Conservation (phyloP, 2,329 filamentous ascomycete genomes). For the Diaporthe helianthi region DNA sequence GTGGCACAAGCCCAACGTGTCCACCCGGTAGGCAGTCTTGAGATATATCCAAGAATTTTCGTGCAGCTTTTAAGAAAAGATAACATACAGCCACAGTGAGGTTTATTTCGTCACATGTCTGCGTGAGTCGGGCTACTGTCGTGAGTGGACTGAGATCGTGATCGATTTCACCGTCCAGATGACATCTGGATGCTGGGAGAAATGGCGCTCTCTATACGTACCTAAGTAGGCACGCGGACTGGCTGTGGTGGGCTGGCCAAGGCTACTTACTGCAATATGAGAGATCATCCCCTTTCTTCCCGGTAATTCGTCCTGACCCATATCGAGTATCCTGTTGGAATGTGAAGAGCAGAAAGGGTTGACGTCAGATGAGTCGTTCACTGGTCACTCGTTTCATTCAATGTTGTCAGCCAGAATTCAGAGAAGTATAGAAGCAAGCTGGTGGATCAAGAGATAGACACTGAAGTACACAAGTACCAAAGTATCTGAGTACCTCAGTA, state of each 20-base stretch:
- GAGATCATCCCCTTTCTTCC: too few species aligned
- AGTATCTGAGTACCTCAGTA: too few species aligned
- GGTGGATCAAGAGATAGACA: background rate
- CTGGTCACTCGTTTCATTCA: too few species aligned
- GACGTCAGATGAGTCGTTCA: background rate
- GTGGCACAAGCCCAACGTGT: constrained; percentile 1
- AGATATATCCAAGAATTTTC: background rate
- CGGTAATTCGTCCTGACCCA: too few species aligned
- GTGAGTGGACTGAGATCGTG: constrained; percentile 48
- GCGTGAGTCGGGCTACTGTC: constrained; percentile 36
- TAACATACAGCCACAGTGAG: background rate
- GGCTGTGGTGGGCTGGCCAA: constrained; percentile 9
- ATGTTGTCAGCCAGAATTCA: background rate
- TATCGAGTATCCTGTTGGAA: background rate
- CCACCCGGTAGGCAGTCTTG: background rate
- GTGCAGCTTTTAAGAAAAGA: background rate
- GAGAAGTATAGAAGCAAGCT: background rate
- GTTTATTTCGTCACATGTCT: background rate
- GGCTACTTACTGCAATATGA: background rate
- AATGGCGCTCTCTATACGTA: background rate
- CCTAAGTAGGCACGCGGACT: too few species aligned
- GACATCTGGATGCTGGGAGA: background rate
- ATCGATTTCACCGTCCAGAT: background rate
- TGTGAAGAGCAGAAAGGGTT: background rate
- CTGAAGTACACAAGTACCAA: too few species aligned